phyloP scores from a whole-genome alignment of 768 basidiomycete genomes.

The Pleurotus citrinopileatus region DNA sequence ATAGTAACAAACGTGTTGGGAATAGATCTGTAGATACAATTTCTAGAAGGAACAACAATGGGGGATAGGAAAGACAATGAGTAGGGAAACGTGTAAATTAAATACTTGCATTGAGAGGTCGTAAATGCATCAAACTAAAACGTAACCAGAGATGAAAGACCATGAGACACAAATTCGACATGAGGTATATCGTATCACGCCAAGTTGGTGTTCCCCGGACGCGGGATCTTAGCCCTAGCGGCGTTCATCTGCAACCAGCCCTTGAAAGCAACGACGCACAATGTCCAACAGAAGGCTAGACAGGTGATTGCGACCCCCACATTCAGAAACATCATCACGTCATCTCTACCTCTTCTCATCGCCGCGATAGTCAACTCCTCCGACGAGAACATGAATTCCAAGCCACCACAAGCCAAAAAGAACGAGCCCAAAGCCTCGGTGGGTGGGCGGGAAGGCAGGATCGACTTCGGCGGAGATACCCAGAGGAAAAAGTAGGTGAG shows the following conservation, averaged over 20 bases:
- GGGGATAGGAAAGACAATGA: background rate
- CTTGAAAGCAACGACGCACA: conserved; percentile 74
- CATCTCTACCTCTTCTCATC: conserved; percentile 87
- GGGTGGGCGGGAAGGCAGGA: conserved; percentile 89
- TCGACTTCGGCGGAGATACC: conserved; percentile 77
- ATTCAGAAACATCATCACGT: conserved; percentile 89
- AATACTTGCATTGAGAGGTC: background rate
- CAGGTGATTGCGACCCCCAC: conserved; percentile 84
- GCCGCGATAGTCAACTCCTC: conserved; percentile 90
- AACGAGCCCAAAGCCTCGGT: conserved; percentile 90
- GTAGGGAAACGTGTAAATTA: background rate
- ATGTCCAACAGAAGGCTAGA: conserved; percentile 81
- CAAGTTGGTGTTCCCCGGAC: conserved; percentile 27
- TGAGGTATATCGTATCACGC: conserved; percentile 24
- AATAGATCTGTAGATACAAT: conserved; percentile 1
- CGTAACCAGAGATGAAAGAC: background rate
- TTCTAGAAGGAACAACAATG: background rate
- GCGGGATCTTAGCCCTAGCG: conserved; percentile 27
- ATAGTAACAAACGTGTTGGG: background rate
- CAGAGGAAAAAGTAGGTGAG: conserved; percentile 95
- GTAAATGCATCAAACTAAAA: background rate
- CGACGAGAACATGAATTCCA: conserved; percentile 86
- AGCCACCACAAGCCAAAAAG: conserved; percentile 83
- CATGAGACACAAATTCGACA: background rate
- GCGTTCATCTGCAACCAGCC: conserved; percentile 59